phyloP scores from a whole-genome alignment of 2,329 filamentous ascomycete genomes.

The Xenosphaeropsis pyriputrescens region DNA sequence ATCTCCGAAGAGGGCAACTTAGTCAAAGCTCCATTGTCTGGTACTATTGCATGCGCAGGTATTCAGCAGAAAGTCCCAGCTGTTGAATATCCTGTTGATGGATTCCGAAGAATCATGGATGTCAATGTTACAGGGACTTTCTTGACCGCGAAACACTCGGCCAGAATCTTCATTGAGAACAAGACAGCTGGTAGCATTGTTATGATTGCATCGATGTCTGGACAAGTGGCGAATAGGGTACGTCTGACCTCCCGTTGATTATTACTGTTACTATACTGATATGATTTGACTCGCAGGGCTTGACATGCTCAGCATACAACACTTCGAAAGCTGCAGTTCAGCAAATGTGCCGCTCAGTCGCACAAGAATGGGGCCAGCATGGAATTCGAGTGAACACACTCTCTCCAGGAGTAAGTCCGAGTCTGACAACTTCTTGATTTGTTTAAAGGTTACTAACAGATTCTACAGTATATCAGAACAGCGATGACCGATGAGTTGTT shows the following conservation, averaged over 20 bases:
- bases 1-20: no score
- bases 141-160: slow-evolving; percentile 80
- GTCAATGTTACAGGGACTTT: slow-evolving; percentile 79
- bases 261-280: slow-evolving; percentile 5
- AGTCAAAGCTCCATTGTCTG: neutral
- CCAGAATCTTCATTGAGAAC: slow-evolving; percentile 53
- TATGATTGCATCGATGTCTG: slow-evolving; percentile 58
- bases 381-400: slow-evolving; percentile 72
- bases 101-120: slow-evolving; percentile 65
- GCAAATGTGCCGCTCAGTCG: slow-evolving; percentile 56
- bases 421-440: no score
- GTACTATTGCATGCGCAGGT: slow-evolving; percentile 44
- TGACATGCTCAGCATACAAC: slow-evolving; percentile 55
- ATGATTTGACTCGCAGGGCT: slow-evolving; percentile 27
- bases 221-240: slow-evolving; percentile 45
- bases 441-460: no score
- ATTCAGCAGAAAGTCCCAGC: slow-evolving; percentile 77
- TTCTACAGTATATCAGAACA: slow-evolving; percentile 49
- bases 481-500: slow-evolving; percentile 77
- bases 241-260: slow-evolving; percentile 14
- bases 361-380: slow-evolving; percentile 46
- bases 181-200: slow-evolving; percentile 45
- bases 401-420: slow-evolving; percentile 39
- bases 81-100: slow-evolving; percentile 63
- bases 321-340: slow-evolving; percentile 62